phyloP scores from a whole-genome alignment of 805 yeast species.

The Ogataea paraovalis region DNA sequence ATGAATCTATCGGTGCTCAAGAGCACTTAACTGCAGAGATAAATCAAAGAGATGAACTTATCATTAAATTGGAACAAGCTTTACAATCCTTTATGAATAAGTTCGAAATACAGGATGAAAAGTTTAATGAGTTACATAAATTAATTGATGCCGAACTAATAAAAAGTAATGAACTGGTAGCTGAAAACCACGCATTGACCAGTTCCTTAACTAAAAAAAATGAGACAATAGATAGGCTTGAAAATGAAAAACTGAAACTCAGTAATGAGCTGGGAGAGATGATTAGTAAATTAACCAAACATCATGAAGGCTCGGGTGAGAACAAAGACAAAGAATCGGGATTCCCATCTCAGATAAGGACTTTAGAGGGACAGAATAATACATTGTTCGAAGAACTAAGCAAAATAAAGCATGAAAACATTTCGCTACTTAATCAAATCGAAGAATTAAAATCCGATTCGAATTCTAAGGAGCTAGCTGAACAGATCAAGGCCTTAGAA shows the following conservation, averaged over 20 bases:
- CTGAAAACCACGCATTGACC: not conserved
- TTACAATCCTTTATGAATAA: not conserved
- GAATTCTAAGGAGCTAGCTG: not conserved
- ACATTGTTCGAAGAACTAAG: slow-evolving; percentile 1
- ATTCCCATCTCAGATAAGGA: not conserved
- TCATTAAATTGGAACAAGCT: not conserved
- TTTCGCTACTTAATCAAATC: not conserved
- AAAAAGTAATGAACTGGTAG: slow-evolving; percentile 6
- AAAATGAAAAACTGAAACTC: not conserved
- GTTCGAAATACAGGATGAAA: slow-evolving; percentile 9
- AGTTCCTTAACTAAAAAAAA: not conserved
- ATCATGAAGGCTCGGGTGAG: not conserved
- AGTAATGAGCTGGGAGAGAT: slow-evolving; percentile 9
- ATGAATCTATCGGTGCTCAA: not conserved
- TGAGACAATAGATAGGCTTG: not conserved
- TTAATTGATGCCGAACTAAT: slow-evolving; percentile 11
- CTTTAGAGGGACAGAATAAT: not conserved
- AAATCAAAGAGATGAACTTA: not conserved
- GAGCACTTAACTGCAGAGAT: not conserved
- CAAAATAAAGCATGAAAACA: slow-evolving; percentile 1
- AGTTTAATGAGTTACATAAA: slow-evolving; percentile 12
- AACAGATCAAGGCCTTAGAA: slow-evolving; percentile 3
- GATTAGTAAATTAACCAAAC: slow-evolving; percentile 13
- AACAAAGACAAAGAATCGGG: not conserved
- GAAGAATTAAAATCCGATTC: slow-evolving; percentile 1